Conservation (phyloP, 2,329 filamentous ascomycete genomes). For the Dactylellina parvicollis region DNA sequence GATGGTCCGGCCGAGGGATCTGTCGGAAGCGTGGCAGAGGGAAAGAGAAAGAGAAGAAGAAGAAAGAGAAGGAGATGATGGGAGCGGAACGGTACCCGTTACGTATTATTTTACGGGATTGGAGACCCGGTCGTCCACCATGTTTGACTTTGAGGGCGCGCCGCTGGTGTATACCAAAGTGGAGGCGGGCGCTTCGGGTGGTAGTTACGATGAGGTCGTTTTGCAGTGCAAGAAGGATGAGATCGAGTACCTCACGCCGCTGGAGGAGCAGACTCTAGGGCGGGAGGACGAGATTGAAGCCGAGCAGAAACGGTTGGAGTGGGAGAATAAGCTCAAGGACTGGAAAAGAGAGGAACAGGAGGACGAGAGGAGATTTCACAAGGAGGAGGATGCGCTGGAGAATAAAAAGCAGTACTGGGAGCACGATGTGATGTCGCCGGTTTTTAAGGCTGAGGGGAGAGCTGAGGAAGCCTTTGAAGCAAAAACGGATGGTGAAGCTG, state of each 20-base stretch:
- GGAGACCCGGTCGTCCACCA: constrained; percentile 40
- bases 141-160: constrained; percentile 46
- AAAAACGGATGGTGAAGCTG: not conserved
- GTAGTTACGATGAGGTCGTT: constrained; percentile 46
- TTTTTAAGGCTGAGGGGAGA: no score
- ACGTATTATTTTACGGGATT: constrained; percentile 45
- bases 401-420: no score
- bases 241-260: constrained; percentile 47
- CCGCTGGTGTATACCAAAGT: constrained; percentile 48
- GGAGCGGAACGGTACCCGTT: constrained; percentile 8
- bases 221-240: constrained; percentile 32
- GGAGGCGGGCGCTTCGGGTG: constrained; percentile 42
- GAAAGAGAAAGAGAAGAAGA: no score
- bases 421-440: no score
- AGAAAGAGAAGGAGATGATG: not conserved
- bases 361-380: constrained; percentile 6
- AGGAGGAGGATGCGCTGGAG: constrained; percentile 13
- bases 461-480: not conserved
- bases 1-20: not conserved
- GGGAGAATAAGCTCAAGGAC: not conserved
- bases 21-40: no score
- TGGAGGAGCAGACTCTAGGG: constrained; percentile 23
- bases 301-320: not conserved
- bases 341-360: not conserved
- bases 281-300: constrained; percentile 26